phyloP scores from a whole-genome alignment of 176 grass and related monocot genomes.

The Coix lacrymajobi region DNA sequence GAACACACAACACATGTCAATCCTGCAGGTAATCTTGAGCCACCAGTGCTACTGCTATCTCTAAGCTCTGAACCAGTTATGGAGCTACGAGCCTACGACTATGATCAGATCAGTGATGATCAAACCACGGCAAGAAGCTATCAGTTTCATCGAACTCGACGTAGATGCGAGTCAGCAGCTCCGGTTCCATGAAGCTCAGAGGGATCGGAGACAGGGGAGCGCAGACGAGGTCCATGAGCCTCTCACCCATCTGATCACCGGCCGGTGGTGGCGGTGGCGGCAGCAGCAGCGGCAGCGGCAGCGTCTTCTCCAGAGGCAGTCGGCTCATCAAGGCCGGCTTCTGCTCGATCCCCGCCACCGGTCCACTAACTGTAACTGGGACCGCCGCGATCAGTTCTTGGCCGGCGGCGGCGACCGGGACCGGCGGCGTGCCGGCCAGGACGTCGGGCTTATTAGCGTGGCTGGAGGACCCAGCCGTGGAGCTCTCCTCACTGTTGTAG shows the following conservation, averaged over 20 bases:
- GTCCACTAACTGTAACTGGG: neutral
- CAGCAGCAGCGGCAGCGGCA: too few species aligned
- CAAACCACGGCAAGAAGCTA: slow-evolving; percentile 25
- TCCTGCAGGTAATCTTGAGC: neutral
- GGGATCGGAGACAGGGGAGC: slow-evolving; percentile 9
- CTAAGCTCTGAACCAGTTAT: neutral
- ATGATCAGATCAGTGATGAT: slow-evolving; percentile 9
- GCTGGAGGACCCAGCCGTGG: neutral
- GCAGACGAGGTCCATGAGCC: neutral
- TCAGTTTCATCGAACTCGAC: slow-evolving; percentile 17
- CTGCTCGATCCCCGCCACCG: neutral
- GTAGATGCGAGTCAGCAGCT: neutral
- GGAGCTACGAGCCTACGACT: neutral
- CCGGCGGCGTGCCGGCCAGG: neutral
- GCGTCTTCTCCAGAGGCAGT: neutral
- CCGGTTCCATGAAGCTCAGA: slow-evolving; percentile 19
- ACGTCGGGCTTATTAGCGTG: neutral
- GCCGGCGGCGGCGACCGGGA: too few species aligned
- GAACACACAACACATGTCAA: neutral
- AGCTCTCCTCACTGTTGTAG: slow-evolving; percentile 27
- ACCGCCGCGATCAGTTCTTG: neutral
- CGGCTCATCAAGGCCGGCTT: neutral
- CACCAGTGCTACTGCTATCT: neutral
- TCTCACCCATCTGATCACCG: neutral
- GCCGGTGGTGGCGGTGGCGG: neutral